phyloP scores from a whole-genome alignment of 768 basidiomycete species.

The Podaxis mareebaensis region DNA sequence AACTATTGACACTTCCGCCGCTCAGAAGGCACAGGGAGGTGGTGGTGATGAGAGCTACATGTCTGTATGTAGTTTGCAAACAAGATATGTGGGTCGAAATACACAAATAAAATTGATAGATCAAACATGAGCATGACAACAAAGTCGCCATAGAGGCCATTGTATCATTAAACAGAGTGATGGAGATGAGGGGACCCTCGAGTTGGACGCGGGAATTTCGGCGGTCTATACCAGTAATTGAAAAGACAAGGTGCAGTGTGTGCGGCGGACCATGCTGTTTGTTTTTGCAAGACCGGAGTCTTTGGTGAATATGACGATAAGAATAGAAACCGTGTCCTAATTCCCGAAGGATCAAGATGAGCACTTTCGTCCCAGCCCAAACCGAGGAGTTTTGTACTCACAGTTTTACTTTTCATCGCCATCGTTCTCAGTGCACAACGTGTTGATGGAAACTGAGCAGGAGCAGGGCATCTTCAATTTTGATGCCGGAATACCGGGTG shows the following conservation, averaged over 20 bases:
- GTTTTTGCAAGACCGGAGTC: neutral
- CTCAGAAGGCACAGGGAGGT: neutral
- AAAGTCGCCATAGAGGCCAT: constrained; percentile 2
- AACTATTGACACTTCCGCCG: constrained; percentile 4
- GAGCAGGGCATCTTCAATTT: constrained; percentile 72
- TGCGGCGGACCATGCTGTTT: neutral
- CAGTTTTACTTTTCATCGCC: constrained; percentile 1
- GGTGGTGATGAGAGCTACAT: neutral
- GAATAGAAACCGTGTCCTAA: constrained; percentile 1
- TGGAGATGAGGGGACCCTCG: neutral
- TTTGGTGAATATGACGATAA: neutral
- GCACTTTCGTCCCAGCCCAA: neutral
- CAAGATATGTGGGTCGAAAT: neutral
- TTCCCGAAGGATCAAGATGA: neutral
- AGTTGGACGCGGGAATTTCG: constrained; percentile 3
- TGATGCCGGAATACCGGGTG: constrained; percentile 52
- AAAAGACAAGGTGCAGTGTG: neutral
- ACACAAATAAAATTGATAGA: neutral
- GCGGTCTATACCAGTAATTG: constrained; percentile 1
- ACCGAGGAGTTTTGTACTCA: neutral
- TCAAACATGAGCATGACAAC: neutral
- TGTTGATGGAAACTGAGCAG: constrained; percentile 76
- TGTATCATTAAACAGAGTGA: constrained; percentile 3
- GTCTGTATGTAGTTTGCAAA: constrained; percentile 8
- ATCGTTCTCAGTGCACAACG: constrained; percentile 7